phyloP scores from a whole-genome alignment of 176 grass and related monocot genomes.

The Leersia perrieri region DNA sequence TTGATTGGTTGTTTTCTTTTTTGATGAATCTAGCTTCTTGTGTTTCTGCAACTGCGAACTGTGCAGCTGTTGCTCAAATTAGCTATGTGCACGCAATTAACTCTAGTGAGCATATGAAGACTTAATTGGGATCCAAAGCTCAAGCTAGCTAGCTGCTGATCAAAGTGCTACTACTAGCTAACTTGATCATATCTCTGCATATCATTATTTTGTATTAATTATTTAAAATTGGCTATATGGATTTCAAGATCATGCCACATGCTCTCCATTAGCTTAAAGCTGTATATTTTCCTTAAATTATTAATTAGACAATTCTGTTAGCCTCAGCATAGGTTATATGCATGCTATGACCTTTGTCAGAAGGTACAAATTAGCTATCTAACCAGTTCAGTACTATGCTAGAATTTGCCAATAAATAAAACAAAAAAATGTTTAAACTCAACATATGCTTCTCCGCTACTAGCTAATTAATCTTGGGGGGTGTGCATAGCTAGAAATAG shows the following conservation, averaged over 20 bases:
- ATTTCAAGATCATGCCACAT: not conserved
- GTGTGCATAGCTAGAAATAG: not conserved
- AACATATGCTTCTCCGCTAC: constrained; percentile 14
- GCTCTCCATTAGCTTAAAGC: constrained; percentile 9
- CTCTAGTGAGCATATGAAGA: not conserved
- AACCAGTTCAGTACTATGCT: not conserved
- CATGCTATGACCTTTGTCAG: not conserved
- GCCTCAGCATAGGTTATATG: not conserved
- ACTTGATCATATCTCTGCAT: not conserved
- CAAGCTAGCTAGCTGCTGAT: not conserved
- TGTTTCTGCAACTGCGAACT: not conserved
- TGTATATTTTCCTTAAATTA: not conserved
- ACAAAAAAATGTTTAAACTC: not conserved
- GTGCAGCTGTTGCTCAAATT: not conserved
- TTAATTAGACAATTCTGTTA: not conserved
- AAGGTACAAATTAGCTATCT: not conserved
- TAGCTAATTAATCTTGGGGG: not conserved
- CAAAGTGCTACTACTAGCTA: not conserved
- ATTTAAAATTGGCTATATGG: not conserved
- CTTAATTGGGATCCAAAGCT: not conserved
- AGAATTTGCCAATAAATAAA: not conserved
- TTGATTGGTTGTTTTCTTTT: not conserved
- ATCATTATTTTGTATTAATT: not conserved
- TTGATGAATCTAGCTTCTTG: not conserved
- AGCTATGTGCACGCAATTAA: not conserved